phyloP scores from a whole-genome alignment of 2,329 filamentous ascomycete species.

The Hawksworthiomyces lignivorus region DNA sequence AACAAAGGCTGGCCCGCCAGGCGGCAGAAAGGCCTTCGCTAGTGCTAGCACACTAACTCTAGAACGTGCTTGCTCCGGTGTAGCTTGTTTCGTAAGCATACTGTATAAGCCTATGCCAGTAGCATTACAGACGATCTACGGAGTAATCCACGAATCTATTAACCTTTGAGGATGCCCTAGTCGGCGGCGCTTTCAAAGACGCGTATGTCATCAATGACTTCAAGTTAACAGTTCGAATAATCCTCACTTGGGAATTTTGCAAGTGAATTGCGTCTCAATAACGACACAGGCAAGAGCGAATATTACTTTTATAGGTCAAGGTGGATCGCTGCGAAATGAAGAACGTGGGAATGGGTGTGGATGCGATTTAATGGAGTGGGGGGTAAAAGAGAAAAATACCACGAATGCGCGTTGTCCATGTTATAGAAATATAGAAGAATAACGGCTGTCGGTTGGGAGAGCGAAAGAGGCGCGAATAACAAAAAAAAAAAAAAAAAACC shows the following conservation, averaged over 20 bases:
- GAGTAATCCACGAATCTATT: too few species aligned
- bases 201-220: too few species aligned
- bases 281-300: not conserved
- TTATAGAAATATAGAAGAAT: too few species aligned
- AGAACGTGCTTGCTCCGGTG: constrained; percentile 11
- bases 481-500: too few species aligned
- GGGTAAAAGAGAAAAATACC: not conserved
- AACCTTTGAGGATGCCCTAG: too few species aligned
- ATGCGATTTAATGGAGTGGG: not conserved
- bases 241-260: too few species aligned
- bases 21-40: too few species aligned
- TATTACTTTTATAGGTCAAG: not conserved
- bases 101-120: not conserved
- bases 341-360: constrained; percentile 5
- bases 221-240: too few species aligned
- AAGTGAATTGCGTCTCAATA: not conserved
- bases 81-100: constrained; percentile 4
- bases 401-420: not conserved
- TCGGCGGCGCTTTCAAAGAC: too few species aligned
- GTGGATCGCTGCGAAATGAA: constrained; percentile 4
- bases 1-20: too few species aligned
- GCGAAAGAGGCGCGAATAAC: too few species aligned
- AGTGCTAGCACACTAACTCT: constrained; percentile 10
- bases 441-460: not conserved
- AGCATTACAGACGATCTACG: constrained; percentile 4